Evolutionary conservation across 164 flowering plant species (phyloP).

Genomic region (Kalanchoe fedtschenkoi): DNA sequence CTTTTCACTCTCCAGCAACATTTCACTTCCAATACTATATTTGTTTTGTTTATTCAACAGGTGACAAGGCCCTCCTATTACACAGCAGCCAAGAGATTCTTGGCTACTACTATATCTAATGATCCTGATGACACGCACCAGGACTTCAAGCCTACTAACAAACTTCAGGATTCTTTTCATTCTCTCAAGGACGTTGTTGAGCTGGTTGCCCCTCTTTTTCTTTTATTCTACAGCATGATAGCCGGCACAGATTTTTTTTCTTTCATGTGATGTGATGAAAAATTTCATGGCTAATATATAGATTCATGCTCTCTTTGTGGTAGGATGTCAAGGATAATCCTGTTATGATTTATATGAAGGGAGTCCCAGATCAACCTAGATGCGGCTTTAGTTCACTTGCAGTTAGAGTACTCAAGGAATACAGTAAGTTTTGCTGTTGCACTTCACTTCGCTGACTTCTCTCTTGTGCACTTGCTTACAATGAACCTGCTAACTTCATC

Average conservation of each 20-base stretch:
- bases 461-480: background rate
- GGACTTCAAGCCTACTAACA: conserved; percentile 69
- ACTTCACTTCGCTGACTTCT: background rate
- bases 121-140: conserved; percentile 76
- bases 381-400: conserved; percentile 90
- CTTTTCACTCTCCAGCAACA: no score
- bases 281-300: background rate
- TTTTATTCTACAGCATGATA: no score
- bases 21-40: background rate
- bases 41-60: conserved; percentile 13
- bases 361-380: conserved; percentile 72
- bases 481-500: background rate
- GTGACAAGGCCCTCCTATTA: conserved; percentile 26
- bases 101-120: conserved; percentile 33
- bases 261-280: background rate
- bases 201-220: conserved; percentile 37
- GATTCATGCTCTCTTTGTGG: conserved; percentile 10
- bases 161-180: conserved; percentile 33
- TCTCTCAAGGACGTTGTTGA: conserved; percentile 58
- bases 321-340: conserved; percentile 89
- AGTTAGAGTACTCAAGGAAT: conserved; percentile 64
- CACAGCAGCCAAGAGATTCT: conserved; percentile 30
- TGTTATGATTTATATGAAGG: conserved; percentile 93
- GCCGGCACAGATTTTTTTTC: no score
- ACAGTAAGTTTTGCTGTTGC: conserved; percentile 39